Percentiles rank a stretch among this genome's conserved stretches.
phyloP scores from a whole-genome alignment of 371 early-diverging fungal species.

The Actinomortierella wolfii region DNA sequence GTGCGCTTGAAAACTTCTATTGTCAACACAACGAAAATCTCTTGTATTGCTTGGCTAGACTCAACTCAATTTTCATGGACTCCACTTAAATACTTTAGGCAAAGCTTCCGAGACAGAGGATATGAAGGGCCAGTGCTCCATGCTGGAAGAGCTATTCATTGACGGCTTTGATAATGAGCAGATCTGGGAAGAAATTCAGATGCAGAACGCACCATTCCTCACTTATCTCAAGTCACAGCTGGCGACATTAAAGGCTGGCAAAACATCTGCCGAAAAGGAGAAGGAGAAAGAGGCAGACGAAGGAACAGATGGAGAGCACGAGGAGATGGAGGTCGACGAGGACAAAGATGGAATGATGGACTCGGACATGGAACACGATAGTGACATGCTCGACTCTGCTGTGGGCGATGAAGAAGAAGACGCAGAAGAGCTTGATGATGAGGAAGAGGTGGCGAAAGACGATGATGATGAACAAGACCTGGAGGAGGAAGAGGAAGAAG shows the following conservation, averaged over 20 bases:
- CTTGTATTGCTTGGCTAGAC: too few species aligned
- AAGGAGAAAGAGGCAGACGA: conserved; percentile 38
- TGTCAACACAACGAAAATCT: not conserved
- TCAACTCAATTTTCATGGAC: too few species aligned
- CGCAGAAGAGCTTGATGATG: conserved; percentile 17
- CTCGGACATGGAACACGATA: conserved; percentile 35
- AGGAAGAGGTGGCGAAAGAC: conserved; percentile 20
- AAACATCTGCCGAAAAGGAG: conserved; percentile 12
- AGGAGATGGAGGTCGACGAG: conserved; percentile 45
- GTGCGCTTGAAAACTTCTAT: not conserved
- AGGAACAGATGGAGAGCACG: conserved; percentile 43
- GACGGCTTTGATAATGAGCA: conserved; percentile 87
- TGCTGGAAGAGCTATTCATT: conserved; percentile 57
- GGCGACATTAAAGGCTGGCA: conserved; percentile 47
- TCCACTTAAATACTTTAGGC: conserved; percentile 9
- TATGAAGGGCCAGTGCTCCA: conserved; percentile 37
- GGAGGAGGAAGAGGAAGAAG: conserved; percentile 24
- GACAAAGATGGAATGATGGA: conserved; percentile 42
- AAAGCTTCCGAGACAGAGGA: conserved; percentile 32
- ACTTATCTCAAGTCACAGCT: conserved; percentile 59
- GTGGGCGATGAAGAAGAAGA: conserved; percentile 24
- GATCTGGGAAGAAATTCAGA: conserved; percentile 92
- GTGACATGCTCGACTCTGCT: conserved; percentile 6
- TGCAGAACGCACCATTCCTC: conserved; percentile 85
- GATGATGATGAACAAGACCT: conserved; percentile 6